Evolutionary conservation across 2,329 filamentous ascomycete genomes (phyloP), one percentile per base, ranked within the genome.

Genomic region (Diaporthe nobilis): DNA sequence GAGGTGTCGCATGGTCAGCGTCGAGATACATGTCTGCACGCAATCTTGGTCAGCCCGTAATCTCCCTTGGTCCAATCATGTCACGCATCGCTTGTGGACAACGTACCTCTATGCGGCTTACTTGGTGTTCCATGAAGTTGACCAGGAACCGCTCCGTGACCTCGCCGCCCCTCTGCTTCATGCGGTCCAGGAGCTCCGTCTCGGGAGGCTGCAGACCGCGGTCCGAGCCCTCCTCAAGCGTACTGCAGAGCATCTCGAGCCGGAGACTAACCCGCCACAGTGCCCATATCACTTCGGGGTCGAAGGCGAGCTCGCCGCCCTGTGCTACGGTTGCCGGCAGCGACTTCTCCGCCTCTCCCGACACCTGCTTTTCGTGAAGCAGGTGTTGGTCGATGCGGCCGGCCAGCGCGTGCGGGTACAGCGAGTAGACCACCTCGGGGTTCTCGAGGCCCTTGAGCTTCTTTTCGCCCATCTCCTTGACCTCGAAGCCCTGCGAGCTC

Each of bases 371-470:
- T 39, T 89, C 85, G 75, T 88, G 86, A 65, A 87, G 86, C 78
- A 86, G 86, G 79, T 96, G 94, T 51, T 93, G 90, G 20, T 93
- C 90, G 76, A 95, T 92, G 77, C 97, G 93, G 53, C 95, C 95
- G 17, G 94, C 92, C 44, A 99, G 90, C 0, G 94, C 91, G 83
- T 98, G 95, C 3, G 97, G 96, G 83, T 98, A 99, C 83, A 99
- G 94, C 75, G 98, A 92, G 85, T 98, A 98, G 79, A 99, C 93
- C 77, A 95, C 93, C 83, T 99, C 97, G 0, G 97, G 96, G 82
- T 99, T 99, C 85, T 99, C 97, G 17, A 99, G 92, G 42, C 97
- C 97, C 85, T 99, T 99, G 74, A 99, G 89, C 82, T 98, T 98
- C 79, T 94, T 93, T 84, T 98, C 96, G 67, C 97, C 97, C 83